Conservation (phyloP, 2,329 filamentous ascomycete genomes). For the Penicillium sp. region DNA sequence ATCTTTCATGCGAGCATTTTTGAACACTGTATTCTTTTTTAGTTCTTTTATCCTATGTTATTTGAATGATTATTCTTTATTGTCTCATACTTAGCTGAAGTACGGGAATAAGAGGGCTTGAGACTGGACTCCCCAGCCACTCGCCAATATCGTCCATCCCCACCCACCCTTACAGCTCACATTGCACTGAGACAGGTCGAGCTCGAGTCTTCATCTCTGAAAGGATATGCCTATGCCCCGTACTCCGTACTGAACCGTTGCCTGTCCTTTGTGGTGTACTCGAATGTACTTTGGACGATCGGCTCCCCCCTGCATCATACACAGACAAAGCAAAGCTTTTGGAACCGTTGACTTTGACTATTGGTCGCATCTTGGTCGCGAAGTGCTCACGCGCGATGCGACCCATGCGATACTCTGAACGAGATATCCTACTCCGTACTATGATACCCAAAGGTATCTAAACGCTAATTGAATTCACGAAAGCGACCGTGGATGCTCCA, state of each 20-base stretch:
- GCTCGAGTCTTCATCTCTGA: background rate
- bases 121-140: conserved; percentile 3
- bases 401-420: conserved; percentile 8
- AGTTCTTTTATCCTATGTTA: background rate
- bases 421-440: background rate
- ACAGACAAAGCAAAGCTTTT: conserved; percentile 8
- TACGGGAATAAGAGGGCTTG: background rate
- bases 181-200: conserved; percentile 1
- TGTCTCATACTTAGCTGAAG: background rate
- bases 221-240: background rate
- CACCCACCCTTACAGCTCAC: conserved; percentile 3
- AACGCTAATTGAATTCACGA: background rate
- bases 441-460: conserved; percentile 2
- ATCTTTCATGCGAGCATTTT: background rate
- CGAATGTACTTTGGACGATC: conserved; percentile 4
- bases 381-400: conserved; percentile 10
- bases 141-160: conserved; percentile 3
- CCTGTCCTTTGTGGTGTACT: background rate
- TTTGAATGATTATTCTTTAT: background rate
- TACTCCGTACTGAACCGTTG: background rate
- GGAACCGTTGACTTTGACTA: conserved; percentile 9
- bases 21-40: background rate
- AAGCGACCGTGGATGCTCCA: conserved; percentile 6
- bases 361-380: conserved; percentile 6
- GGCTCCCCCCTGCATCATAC: conserved; percentile 15